Evolutionary conservation across 1,284 basidiomycete species (phyloP).

Genomic region (Taiwanofungus camphoratus): DNA sequence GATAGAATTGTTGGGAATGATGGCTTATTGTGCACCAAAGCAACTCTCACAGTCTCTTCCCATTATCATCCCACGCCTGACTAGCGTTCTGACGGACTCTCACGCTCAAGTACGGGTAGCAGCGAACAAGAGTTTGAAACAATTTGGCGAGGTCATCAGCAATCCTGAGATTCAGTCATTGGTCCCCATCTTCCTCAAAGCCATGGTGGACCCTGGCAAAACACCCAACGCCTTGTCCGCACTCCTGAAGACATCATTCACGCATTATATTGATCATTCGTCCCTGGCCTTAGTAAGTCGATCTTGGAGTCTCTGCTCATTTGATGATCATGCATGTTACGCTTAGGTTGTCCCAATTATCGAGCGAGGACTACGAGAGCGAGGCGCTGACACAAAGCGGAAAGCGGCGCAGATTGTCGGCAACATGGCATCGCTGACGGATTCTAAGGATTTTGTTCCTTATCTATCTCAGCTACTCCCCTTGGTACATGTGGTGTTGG

Average conservation of each 20-base stretch:
- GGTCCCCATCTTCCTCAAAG: constrained; percentile 91
- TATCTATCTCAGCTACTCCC: constrained; percentile 88
- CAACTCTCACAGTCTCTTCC: constrained; percentile 95
- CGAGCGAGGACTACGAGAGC: constrained; percentile 88
- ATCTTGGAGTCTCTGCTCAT: neutral
- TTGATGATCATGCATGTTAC: neutral
- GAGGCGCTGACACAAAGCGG: constrained; percentile 91
- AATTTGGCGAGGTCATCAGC: constrained; percentile 94
- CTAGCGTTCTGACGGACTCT: constrained; percentile 93
- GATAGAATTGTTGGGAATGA: constrained; percentile 96
- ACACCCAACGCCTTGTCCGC: constrained; percentile 81
- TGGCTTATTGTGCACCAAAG: constrained; percentile 97
- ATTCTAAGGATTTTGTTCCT: constrained; percentile 95
- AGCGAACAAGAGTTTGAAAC: constrained; percentile 94
- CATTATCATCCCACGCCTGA: constrained; percentile 93
- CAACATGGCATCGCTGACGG: constrained; percentile 91
- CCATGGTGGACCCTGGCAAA: constrained; percentile 93
- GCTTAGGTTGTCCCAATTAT: constrained; percentile 89
- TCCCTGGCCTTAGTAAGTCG: constrained; percentile 85
- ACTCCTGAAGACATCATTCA: constrained; percentile 91
- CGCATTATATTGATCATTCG: constrained; percentile 98
- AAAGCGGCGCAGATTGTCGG: constrained; percentile 97
- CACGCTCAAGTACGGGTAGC: constrained; percentile 94
- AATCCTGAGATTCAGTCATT: constrained; percentile 94
- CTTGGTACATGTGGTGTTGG: constrained; percentile 87